phyloP scores from a whole-genome alignment of 495 filamentous ascomycete species.

The Astrocystis sublimbata region DNA sequence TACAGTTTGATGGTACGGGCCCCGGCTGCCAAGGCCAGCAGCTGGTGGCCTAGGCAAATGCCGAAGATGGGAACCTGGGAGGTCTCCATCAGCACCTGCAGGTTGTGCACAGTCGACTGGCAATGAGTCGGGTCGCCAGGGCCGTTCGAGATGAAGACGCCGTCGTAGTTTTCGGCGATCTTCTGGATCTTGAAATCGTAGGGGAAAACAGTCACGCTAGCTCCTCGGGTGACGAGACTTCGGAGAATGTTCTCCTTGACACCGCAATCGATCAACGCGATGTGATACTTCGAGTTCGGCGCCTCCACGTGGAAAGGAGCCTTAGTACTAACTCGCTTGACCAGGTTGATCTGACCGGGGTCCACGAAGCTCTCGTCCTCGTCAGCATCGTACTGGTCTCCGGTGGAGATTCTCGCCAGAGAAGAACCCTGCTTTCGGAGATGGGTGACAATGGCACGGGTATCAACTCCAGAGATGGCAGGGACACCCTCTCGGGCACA shows the following conservation, averaged over 20 bases:
- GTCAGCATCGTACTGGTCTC: conserved; percentile 97
- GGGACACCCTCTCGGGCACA: conserved; percentile 94
- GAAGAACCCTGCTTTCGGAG: conserved; percentile 96
- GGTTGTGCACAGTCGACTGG: conserved; percentile 86
- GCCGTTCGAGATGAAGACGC: conserved; percentile 97
- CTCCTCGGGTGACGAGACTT: conserved; percentile 83
- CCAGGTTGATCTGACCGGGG: conserved; percentile 93
- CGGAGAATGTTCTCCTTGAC: conserved; percentile 99
- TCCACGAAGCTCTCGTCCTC: conserved; percentile 96
- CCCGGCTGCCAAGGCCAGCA: conserved; percentile 79
- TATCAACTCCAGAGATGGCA: conserved; percentile 95
- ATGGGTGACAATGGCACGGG: conserved; percentile 91
- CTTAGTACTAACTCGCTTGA: conserved; percentile 95
- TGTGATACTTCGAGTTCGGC: conserved; percentile 75
- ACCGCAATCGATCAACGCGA: conserved; percentile 95
- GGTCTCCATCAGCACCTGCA: conserved; percentile 82
- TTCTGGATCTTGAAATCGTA: conserved; percentile 98
- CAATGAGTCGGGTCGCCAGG: conserved; percentile 98
- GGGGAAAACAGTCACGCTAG: conserved; percentile 88
- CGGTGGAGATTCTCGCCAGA: conserved; percentile 89
- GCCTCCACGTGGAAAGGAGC: conserved; percentile 91
- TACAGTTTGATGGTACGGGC: conserved; percentile 87
- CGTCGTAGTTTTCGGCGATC: conserved; percentile 94
- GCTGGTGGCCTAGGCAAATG: conserved; percentile 93
- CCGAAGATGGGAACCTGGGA: conserved; percentile 93